Percentiles rank a stretch among this genome's conserved stretches.
phyloP scores from a whole-genome alignment of 768 basidiomycete species.

The Kwoniella sp. region DNA sequence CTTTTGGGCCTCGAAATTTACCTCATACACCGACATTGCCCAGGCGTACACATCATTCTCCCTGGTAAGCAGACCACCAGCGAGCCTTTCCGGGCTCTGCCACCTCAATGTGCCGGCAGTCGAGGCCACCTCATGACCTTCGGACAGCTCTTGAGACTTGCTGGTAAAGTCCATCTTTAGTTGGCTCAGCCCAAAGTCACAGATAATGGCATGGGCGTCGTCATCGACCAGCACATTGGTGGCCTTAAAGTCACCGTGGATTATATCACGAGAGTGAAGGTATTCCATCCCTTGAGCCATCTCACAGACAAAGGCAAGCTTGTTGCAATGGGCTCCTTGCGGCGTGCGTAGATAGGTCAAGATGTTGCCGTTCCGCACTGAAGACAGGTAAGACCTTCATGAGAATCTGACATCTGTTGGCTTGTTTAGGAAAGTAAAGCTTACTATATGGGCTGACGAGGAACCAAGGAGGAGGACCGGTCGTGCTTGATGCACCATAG shows the following conservation, averaged over 20 bases:
- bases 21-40: constrained; percentile 66
- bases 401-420: neutral
- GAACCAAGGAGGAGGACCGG: constrained; percentile 73
- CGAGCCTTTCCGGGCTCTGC: constrained; percentile 71
- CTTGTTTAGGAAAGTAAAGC: neutral
- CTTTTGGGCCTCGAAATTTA: constrained; percentile 63
- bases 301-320: constrained; percentile 63
- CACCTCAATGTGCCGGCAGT: constrained; percentile 69
- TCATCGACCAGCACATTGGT: constrained; percentile 78
- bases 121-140: constrained; percentile 35
- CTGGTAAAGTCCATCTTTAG: constrained; percentile 72
- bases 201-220: constrained; percentile 68
- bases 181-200: constrained; percentile 81
- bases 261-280: constrained; percentile 67
- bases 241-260: constrained; percentile 82
- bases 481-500: constrained; percentile 74
- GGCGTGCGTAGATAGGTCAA: constrained; percentile 63
- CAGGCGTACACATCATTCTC: constrained; percentile 72
- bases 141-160: constrained; percentile 61
- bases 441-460: constrained; percentile 71
- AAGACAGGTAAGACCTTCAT: neutral
- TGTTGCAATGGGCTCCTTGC: constrained; percentile 37
- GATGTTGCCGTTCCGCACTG: constrained; percentile 66
- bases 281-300: constrained; percentile 81
- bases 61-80: constrained; percentile 61